phyloP scores from a whole-genome alignment of 2,329 filamentous ascomycete species.

The Xylariomycetidae sp. region DNA sequence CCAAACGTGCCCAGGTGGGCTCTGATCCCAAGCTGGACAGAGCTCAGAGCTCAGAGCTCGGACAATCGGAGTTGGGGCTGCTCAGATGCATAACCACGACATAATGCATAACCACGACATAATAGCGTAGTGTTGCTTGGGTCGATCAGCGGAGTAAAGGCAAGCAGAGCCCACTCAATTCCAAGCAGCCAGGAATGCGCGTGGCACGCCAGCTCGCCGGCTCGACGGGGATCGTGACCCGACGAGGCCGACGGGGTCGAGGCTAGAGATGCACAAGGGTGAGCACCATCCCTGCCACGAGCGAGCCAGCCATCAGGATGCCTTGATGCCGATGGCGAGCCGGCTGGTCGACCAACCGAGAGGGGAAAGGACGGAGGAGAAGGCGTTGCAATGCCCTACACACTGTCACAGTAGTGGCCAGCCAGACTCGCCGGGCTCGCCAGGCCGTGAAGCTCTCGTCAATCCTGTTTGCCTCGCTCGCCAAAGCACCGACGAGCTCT shows the following conservation, averaged over 20 bases:
- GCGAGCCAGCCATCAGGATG: background rate
- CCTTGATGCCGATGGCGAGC: background rate
- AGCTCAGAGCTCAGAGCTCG: no score
- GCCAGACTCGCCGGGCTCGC: background rate
- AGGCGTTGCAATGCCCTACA: no score
- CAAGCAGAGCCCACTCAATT: background rate
- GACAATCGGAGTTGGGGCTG: background rate
- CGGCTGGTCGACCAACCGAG: background rate
- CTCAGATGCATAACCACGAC: background rate
- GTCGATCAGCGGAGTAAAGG: background rate
- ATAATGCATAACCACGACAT: background rate
- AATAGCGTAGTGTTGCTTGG: background rate
- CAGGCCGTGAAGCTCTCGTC: background rate
- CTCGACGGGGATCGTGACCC: slow-evolving; percentile 1
- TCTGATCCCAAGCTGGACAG: no score
- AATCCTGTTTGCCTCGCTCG: background rate
- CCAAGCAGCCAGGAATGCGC: background rate
- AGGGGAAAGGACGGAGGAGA: background rate
- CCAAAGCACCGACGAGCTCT: background rate
- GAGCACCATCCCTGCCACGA: background rate
- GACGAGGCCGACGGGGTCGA: background rate
- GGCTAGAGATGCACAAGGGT: background rate
- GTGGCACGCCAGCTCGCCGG: background rate
- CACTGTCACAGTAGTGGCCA: background rate
- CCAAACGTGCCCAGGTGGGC: no score